Evolutionary conservation across 2,329 filamentous ascomycete species (phyloP).

Genomic region (Onygenales sp.): DNA sequence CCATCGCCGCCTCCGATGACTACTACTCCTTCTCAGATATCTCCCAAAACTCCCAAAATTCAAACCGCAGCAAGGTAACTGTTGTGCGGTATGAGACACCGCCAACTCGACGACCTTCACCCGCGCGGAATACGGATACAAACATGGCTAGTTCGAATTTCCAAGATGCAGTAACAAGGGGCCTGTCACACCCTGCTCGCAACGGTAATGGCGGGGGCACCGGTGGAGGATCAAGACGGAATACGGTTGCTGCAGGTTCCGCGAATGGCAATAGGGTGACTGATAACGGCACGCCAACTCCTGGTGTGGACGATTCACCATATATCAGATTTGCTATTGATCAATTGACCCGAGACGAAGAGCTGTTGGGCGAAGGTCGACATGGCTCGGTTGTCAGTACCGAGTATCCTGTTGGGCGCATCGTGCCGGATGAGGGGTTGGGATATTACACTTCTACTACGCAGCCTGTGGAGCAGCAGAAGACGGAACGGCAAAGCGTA

Average conservation of each 20-base stretch:
- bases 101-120: constrained; percentile 24
- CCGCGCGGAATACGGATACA: constrained; percentile 18
- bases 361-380: constrained; percentile 47
- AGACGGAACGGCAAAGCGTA: constrained; percentile 9
- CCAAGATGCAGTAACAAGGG: constrained; percentile 14
- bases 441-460: constrained; percentile 30
- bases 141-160: constrained; percentile 22
- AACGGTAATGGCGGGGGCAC: constrained; percentile 2
- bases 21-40: constrained; percentile 40
- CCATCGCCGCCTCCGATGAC: constrained; percentile 40
- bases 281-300: constrained; percentile 47
- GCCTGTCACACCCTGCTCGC: not conserved
- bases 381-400: constrained; percentile 36
- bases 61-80: constrained; percentile 26
- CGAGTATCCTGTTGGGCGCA: constrained; percentile 43
- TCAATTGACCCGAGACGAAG: constrained; percentile 67
- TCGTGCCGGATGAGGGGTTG: constrained; percentile 39
- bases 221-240: not conserved
- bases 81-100: constrained; percentile 36
- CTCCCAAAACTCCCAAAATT: constrained; percentile 22
- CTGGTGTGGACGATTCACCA: constrained; percentile 72
- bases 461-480: constrained; percentile 23
- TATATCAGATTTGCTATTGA: constrained; percentile 87
- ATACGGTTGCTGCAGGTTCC: constrained; percentile 11
- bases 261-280: constrained; percentile 21